Evolutionary conservation across 2,329 filamentous ascomycete species (phyloP), one percentile per base, ranked within the genome.

Genomic region (Aureobasidium namibiae): DNA sequence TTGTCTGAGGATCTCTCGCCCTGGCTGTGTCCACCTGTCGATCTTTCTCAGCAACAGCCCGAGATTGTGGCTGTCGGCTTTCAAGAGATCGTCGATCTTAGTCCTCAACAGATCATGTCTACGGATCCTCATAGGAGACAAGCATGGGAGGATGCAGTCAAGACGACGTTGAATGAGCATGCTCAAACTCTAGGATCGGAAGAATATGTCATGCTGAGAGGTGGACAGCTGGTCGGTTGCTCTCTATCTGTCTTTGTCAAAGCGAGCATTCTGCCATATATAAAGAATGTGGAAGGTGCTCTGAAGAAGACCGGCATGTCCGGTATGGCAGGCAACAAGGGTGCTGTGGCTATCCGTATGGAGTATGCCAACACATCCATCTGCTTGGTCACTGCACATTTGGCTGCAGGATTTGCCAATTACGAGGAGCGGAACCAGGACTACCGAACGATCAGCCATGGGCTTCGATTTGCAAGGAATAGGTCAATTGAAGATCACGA

Each of bases 31-130:
- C 89, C 89, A 0, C 74, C 80, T 4, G 72, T 83, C 3, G 78
- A 82, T 50, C 66, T 72, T 18, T 75, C 78, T n/a, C 74, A 79
- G 45, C 75, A 81, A 48, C 84, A 89, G 62, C 92, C 94, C 6
- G 89, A 92, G 61, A 89, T 99, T 38, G 85, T 95, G 54, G 91
- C 88, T 8, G 86, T 96, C 16, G 94, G 90, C 0, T 97, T 99
- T 67, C 94, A 99, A 70, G 94, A 99, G 73, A 97, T 99, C 63
- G 94, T 99, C n/a, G 90, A 96, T 69, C 78, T 99, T 48, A 96
- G 90, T 66, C 94, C 95, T 16, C 92, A 97, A 71, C 94, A 99
- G 69, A 97, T 99, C 68, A 96, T 99, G 91, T 96, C 95, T 64
- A 97, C 92, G 61, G 92, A 99, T 70, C 94, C 94, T 1, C 84